Conservation (phyloP, 345 rosid species). For the Citrus mangshanensis region DNA sequence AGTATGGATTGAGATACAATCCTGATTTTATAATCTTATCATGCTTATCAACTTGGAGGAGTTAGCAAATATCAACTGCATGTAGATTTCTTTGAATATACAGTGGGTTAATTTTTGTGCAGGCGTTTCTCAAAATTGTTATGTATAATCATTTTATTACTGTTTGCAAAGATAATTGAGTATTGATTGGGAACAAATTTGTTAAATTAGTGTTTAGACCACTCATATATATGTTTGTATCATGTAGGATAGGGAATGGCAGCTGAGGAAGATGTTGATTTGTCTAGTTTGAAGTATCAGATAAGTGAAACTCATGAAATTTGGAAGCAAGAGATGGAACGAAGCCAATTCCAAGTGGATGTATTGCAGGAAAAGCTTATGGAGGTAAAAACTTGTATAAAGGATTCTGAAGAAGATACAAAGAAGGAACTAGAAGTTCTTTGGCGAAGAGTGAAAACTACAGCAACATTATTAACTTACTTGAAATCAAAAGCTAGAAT, state of each 20-base stretch:
- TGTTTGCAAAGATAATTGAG: neutral
- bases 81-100: neutral
- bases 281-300: conserved; percentile 36
- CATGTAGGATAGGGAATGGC: conserved; percentile 53
- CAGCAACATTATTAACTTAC: conserved; percentile 51
- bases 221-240: conserved; percentile 11
- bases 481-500: conserved; percentile 69
- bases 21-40: neutral
- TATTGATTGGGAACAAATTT: neutral
- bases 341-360: conserved; percentile 54
- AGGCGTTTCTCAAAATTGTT: neutral
- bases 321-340: conserved; percentile 57
- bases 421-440: conserved; percentile 66
- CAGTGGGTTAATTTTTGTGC: neutral
- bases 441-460: conserved; percentile 58
- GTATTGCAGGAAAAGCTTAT: conserved; percentile 60
- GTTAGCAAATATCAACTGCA: neutral
- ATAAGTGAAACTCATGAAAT: conserved; percentile 38
- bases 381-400: conserved; percentile 55
- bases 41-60: neutral
- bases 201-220: neutral
- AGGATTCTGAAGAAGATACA: conserved; percentile 63
- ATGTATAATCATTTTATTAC: neutral
- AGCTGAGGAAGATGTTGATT: conserved; percentile 42
- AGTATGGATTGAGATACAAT: neutral